Percentiles rank a stretch among this genome's conserved stretches.
Evolutionary conservation across 441 rosid species (phyloP).

Genomic region (Macaranga tanarius): DNA sequence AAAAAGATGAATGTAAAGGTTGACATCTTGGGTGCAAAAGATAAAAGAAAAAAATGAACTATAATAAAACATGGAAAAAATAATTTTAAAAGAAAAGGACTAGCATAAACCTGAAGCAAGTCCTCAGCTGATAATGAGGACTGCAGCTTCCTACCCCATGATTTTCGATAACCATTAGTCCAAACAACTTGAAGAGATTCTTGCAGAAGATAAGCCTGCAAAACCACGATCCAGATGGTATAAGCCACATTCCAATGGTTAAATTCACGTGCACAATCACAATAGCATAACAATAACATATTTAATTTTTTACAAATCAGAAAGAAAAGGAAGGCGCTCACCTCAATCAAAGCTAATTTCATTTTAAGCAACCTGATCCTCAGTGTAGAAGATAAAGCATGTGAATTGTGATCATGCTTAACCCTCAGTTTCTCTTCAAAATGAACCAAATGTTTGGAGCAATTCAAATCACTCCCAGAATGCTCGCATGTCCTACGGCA

Average conservation of each 20-base stretch:
- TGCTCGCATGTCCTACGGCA: constrained; percentile 43
- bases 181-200: constrained; percentile 67
- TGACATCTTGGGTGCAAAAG: not conserved
- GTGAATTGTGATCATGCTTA: constrained; percentile 25
- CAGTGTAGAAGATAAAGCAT: constrained; percentile 46
- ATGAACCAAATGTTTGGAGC: constrained; percentile 48
- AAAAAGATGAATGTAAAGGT: not conserved
- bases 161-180: constrained; percentile 51
- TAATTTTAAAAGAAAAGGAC: constrained; percentile 1
- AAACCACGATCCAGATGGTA: constrained; percentile 21
- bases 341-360: constrained; percentile 63
- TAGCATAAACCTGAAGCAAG: constrained; percentile 53
- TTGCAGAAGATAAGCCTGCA: constrained; percentile 61
- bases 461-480: constrained; percentile 31
- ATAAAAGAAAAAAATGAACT: not conserved
- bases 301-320: not conserved
- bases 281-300: not conserved
- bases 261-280: not conserved
- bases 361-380: constrained; percentile 62
- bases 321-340: constrained; percentile 22
- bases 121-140: constrained; percentile 58
- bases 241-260: constrained; percentile 10
- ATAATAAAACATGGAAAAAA: not conserved
- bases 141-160: constrained; percentile 59
- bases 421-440: constrained; percentile 34